phyloP scores from a whole-genome alignment of 805 yeast genomes.

The Wickerhamiella qilinensis region DNA sequence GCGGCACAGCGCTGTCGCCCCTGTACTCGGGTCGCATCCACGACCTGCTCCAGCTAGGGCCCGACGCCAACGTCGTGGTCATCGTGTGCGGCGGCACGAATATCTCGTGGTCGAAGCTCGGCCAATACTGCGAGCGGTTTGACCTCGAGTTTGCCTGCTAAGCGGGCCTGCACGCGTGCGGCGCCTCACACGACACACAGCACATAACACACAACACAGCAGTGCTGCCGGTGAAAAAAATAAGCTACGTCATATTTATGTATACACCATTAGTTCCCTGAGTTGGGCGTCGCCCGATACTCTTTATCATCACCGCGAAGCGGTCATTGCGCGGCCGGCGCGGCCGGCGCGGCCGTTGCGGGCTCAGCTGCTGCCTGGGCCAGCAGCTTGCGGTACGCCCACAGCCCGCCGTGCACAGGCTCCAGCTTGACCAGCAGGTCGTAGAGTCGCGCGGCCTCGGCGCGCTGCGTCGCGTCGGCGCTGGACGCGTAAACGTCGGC shows the following conservation, averaged over 20 bases:
- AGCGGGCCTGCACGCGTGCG: not conserved
- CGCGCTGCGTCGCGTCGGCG: constrained; percentile 1
- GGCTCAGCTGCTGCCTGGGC: not conserved
- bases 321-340: too few relatives aligned
- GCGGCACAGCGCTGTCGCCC: constrained; percentile 47
- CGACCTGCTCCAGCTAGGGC: not conserved
- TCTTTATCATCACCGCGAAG: too few relatives aligned
- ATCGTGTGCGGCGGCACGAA: constrained; percentile 5
- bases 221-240: not conserved
- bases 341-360: too few relatives aligned
- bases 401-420: constrained; percentile 44
- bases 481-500: constrained; percentile 31
- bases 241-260: too few relatives aligned
- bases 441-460: constrained; percentile 31
- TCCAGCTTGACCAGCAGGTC: constrained; percentile 39
- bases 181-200: not conserved
- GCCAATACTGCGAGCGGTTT: constrained; percentile 1
- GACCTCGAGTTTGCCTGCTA: constrained; percentile 2
- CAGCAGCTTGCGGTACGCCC: constrained; percentile 33
- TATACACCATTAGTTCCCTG: too few relatives aligned
- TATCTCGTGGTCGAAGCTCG: constrained; percentile 3
- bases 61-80: constrained; percentile 1
- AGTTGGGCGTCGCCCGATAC: too few relatives aligned
- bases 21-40: constrained; percentile 12
- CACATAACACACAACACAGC: not conserved